Evolutionary conservation across 2,329 filamentous ascomycete genomes (phyloP).

Genomic region (Aspergillus aculeatus): DNA sequence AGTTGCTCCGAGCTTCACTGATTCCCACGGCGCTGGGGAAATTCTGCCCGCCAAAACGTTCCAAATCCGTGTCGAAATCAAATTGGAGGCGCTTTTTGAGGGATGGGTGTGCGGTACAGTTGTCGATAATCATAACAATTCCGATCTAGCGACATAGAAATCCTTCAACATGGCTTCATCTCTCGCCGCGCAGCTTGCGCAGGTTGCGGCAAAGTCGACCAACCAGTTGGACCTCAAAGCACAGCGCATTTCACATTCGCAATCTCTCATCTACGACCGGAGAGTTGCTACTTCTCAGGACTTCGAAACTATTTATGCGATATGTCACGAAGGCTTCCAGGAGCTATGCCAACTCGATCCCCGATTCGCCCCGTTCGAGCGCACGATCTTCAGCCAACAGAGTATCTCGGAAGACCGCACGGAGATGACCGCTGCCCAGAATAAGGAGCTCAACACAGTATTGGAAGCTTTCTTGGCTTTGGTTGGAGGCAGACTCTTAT

Average conservation of each 20-base stretch:
- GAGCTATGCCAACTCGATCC: slow-evolving; percentile 85
- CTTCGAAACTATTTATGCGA: slow-evolving; percentile 81
- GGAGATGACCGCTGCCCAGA: slow-evolving; percentile 78
- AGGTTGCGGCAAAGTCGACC: slow-evolving; percentile 85
- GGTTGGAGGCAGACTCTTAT: slow-evolving; percentile 69
- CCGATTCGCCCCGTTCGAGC: slow-evolving; percentile 71
- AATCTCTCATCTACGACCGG: slow-evolving; percentile 91
- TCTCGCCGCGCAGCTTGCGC: slow-evolving; percentile 89
- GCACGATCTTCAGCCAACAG: slow-evolving; percentile 87
- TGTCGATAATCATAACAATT: slow-evolving; percentile 11
- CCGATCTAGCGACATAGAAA: slow-evolving; percentile 3
- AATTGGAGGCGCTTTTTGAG: slow-evolving; percentile 13
- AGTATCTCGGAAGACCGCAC: slow-evolving; percentile 85
- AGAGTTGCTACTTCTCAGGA: slow-evolving; percentile 82
- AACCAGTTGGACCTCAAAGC: slow-evolving; percentile 89
- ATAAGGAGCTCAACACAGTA: slow-evolving; percentile 73
- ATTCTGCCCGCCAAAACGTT: slow-evolving; percentile 11
- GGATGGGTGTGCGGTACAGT: slow-evolving; percentile 20
- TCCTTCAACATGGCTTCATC: slow-evolving; percentile 68
- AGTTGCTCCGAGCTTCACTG: slow-evolving; percentile 26
- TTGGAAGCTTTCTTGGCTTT: slow-evolving; percentile 82
- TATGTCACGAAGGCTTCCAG: slow-evolving; percentile 85
- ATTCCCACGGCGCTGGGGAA: slow-evolving; percentile 15
- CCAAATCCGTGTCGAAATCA: not conserved
- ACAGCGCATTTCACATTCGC: slow-evolving; percentile 85